These are phyloP conservation scores for Xylariomycetidae sp. DNA, from an alignment of 2,329 filamentous ascomycete species.

Conservation along the genomic window DNA sequence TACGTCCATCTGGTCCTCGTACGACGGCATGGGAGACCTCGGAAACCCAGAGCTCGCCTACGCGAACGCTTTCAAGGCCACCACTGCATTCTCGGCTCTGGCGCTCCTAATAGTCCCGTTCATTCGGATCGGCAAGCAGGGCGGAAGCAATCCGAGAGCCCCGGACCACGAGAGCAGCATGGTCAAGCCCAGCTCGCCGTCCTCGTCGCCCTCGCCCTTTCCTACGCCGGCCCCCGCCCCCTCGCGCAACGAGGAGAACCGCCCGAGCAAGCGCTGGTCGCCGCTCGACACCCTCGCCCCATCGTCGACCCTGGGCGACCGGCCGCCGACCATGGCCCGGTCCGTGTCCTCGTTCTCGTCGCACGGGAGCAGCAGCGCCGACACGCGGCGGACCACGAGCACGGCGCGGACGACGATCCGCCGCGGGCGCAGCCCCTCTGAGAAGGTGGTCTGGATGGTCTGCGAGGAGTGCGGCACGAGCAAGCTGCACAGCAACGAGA, in stretches of 20 bases:
- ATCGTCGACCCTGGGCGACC: conserved; percentile 5
- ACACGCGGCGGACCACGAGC: conserved; percentile 17
- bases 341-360: conserved; percentile 24
- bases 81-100: conserved; percentile 23
- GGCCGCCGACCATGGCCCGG: conserved; percentile 15
- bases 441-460: conserved; percentile 27
- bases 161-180: conserved; percentile 6
- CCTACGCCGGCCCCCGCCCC: conserved; percentile 1
- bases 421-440: conserved; percentile 17
- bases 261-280: conserved; percentile 28
- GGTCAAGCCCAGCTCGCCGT: conserved; percentile 1
- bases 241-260: conserved; percentile 2
- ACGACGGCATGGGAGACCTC: conserved; percentile 14
- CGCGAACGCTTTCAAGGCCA: conserved; percentile 26
- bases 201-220: neutral
- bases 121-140: conserved; percentile 26
- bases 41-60: conserved; percentile 21
- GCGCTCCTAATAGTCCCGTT: conserved; percentile 26
- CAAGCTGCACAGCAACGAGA: no score
- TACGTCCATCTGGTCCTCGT: conserved; percentile 30
- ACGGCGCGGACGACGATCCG: conserved; percentile 18
- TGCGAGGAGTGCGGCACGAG: conserved; percentile 28
- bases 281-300: conserved; percentile 19
- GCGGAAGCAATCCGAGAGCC: conserved; percentile 6
- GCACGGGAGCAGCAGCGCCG: conserved; percentile 12